These are phyloP conservation scores for Stephania japonica DNA, from an alignment of 164 flowering plant species.

Conservation along the genomic window DNA sequence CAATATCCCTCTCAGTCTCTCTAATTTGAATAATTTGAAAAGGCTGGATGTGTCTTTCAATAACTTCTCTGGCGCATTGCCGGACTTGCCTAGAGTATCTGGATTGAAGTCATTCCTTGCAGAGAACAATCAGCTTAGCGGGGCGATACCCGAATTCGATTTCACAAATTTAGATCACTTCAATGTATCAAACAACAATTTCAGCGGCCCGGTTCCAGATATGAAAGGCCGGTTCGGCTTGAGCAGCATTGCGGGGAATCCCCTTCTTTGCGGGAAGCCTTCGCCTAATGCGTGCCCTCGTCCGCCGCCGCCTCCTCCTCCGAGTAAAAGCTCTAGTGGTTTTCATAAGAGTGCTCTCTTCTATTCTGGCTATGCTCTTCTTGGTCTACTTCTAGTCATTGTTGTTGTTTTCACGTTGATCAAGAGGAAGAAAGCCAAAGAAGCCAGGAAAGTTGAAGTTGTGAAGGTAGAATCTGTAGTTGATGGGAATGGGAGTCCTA, in stretches of 20 bases:
- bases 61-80: conserved; percentile 36
- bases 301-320: background rate
- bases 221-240: conserved; percentile 16
- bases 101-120: conserved; percentile 36
- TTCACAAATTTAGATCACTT: conserved; percentile 34
- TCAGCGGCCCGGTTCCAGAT: conserved; percentile 43
- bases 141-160: conserved; percentile 39
- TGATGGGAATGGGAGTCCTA: conserved; percentile 16
- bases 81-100: conserved; percentile 37
- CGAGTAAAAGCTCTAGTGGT: conserved; percentile 15
- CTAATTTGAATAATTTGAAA: conserved; percentile 34
- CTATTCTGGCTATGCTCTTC: conserved; percentile 35
- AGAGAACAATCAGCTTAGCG: conserved; percentile 40
- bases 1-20: conserved; percentile 30
- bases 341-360: conserved; percentile 28
- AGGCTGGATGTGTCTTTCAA: conserved; percentile 37
- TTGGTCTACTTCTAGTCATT: conserved; percentile 23
- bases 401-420: conserved; percentile 21
- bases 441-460: conserved; percentile 19
- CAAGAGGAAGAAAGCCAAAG: conserved; percentile 19
- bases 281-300: conserved; percentile 30
- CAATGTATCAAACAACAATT: conserved; percentile 46
- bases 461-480: conserved; percentile 8
- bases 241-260: conserved; percentile 33
- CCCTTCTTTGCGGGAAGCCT: conserved; percentile 42